These are phyloP conservation scores for Agaricus bisporus DNA, from an alignment of 768 basidiomycete genomes.

Conservation along the genomic window DNA sequence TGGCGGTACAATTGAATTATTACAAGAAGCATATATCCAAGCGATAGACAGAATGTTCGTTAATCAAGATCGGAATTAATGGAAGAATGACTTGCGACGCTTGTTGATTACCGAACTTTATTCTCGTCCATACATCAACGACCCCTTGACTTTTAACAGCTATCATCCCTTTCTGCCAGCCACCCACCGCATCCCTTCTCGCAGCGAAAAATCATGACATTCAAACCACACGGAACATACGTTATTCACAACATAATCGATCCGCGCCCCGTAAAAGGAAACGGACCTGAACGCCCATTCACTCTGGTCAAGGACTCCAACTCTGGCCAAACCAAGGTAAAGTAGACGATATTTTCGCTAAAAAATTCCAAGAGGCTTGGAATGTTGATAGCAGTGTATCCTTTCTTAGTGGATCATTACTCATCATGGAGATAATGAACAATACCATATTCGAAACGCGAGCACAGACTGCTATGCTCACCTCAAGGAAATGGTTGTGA, in stretches of 20 bases:
- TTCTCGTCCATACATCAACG: too few relatives aligned
- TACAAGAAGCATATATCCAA: too few relatives aligned
- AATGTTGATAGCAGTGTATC: too few relatives aligned
- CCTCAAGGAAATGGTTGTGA: background rate
- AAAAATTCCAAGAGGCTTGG: background rate
- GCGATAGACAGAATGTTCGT: too few relatives aligned
- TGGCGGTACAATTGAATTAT: too few relatives aligned
- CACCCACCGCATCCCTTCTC: too few relatives aligned
- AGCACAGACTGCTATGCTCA: background rate
- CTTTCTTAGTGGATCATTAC: conserved; percentile 3
- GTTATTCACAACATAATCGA: conserved; percentile 7
- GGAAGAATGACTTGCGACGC: too few relatives aligned
- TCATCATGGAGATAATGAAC: background rate
- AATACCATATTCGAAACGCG: conserved; percentile 1
- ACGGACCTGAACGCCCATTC: conserved; percentile 3
- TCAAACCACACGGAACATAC: conserved; percentile 5
- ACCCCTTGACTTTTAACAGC: too few relatives aligned
- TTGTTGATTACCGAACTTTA: too few relatives aligned
- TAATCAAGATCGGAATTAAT: too few relatives aligned
- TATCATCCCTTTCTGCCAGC: too few relatives aligned
- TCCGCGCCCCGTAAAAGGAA: conserved; percentile 8
- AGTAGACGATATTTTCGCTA: background rate
- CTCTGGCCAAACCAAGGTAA: conserved; percentile 1
- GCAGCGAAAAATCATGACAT: background rate
- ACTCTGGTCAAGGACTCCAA: background rate